phyloP scores from a whole-genome alignment of 2,329 filamentous ascomycete species.

The Dactylellina drechsleri region DNA sequence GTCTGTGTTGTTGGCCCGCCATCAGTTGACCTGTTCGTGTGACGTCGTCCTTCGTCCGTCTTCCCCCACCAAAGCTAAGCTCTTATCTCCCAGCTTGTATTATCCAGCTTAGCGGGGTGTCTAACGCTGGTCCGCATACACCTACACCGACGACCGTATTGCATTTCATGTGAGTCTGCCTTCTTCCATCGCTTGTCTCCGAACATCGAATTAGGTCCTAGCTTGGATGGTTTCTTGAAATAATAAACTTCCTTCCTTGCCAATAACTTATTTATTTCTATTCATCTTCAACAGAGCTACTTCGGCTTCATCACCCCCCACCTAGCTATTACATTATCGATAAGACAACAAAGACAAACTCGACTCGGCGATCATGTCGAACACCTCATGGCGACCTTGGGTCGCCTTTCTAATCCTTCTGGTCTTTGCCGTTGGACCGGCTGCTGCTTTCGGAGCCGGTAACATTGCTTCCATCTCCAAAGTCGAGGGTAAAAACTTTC shows the following conservation, averaged over 20 bases:
- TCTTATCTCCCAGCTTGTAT: conserved; percentile 18
- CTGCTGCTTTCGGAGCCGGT: conserved; percentile 73
- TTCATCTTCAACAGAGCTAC: conserved; percentile 5
- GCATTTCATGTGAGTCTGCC: background rate
- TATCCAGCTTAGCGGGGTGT: conserved; percentile 15
- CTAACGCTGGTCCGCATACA: conserved; percentile 45
- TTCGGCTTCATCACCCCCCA: background rate
- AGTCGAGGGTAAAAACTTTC: conserved; percentile 76
- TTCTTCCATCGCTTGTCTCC: conserved; percentile 19
- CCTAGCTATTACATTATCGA: background rate
- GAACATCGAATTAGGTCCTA: background rate
- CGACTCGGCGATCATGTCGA: conserved; percentile 23
- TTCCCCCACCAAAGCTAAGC: background rate
- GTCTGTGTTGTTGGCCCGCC: conserved; percentile 28
- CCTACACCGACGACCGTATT: background rate
- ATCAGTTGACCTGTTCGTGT: conserved; percentile 53
- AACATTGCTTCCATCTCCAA: conserved; percentile 71
- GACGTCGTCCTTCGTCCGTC: conserved; percentile 24
- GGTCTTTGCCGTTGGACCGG: conserved; percentile 64
- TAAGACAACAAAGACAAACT: conserved; percentile 1
- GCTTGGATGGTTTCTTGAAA: background rate
- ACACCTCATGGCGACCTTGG: conserved; percentile 38
- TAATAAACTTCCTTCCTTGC: background rate
- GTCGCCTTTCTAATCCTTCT: conserved; percentile 65
- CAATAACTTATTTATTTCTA: background rate